These are phyloP conservation scores for Monosporascus cannonballus DNA, from an alignment of 2,329 filamentous ascomycete species.

Conservation along the genomic window DNA sequence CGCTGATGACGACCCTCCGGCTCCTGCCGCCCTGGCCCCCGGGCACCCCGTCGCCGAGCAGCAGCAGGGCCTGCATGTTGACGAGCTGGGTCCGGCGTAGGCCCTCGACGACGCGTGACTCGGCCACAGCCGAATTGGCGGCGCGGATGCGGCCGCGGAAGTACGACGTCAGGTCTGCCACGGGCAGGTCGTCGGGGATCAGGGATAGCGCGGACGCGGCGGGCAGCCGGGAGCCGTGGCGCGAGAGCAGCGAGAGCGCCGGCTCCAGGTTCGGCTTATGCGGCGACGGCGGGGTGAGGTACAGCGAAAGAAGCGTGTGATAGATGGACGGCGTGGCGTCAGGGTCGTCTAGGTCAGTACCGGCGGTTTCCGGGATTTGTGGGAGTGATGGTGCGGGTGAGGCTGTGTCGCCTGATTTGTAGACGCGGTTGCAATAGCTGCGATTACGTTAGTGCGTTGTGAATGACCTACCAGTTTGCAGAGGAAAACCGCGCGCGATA, in stretches of 20 bases:
- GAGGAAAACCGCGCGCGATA: neutral
- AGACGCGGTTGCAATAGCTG: conserved; percentile 84
- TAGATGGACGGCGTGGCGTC: conserved; percentile 73
- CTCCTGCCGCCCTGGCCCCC: conserved; percentile 48
- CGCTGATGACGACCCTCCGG: conserved; percentile 70
- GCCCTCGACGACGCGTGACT: conserved; percentile 69
- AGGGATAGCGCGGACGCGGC: conserved; percentile 79
- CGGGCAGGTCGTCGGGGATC: conserved; percentile 73
- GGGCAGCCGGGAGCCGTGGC: conserved; percentile 86
- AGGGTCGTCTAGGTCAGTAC: conserved; percentile 34
- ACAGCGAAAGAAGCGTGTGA: conserved; percentile 82
- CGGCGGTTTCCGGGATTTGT: conserved; percentile 15
- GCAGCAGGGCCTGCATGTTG: conserved; percentile 65
- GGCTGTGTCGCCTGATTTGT: conserved; percentile 48
- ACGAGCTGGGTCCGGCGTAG: conserved; percentile 75
- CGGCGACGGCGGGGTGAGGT: conserved; percentile 72
- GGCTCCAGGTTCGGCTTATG: conserved; percentile 68
- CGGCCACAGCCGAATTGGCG: conserved; percentile 75
- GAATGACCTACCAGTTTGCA: too few species aligned
- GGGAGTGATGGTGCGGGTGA: conserved; percentile 24
- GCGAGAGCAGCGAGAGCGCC: conserved; percentile 80
- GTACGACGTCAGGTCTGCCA: conserved; percentile 78
- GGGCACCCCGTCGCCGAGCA: conserved; percentile 62
- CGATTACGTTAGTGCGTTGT: conserved; percentile 12
- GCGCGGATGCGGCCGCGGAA: conserved; percentile 86